Conservation (phyloP, 176 grass and related monocot genomes). For the Carex kokanica region DNA sequence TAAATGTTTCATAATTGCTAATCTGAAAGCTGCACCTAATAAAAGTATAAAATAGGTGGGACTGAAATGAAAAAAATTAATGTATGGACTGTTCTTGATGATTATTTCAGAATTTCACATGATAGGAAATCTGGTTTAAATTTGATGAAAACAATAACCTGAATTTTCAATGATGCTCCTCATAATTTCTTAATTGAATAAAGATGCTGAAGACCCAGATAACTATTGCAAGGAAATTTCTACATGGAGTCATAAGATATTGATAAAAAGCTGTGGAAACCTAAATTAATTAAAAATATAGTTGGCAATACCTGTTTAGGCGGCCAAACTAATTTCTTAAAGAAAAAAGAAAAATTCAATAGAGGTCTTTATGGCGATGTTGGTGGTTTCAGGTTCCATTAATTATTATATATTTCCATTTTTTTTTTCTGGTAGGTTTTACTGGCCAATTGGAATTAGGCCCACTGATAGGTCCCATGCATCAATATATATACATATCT, state of each 20-base stretch:
- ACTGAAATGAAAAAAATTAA: neutral
- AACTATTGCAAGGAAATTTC: neutral
- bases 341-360: neutral
- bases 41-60: neutral
- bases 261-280: neutral
- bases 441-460: conserved; percentile 3
- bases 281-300: neutral
- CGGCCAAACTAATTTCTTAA: neutral
- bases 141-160: neutral
- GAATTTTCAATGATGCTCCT: neutral
- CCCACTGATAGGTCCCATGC: neutral
- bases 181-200: neutral
- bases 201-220: neutral
- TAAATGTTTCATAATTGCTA: conserved; percentile 7
- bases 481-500: neutral
- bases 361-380: neutral
- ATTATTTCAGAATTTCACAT: too few relatives aligned
- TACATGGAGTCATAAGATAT: neutral
- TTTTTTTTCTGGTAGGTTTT: conserved; percentile 7
- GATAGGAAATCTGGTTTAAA: too few relatives aligned
- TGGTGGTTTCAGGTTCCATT: neutral
- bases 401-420: neutral
- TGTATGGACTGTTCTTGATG: neutral
- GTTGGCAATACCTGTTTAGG: neutral
- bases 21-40: conserved; percentile 16